These are phyloP conservation scores for Aspergillus nomiae DNA, from an alignment of 2,329 filamentous ascomycete genomes.

Conservation along the genomic window DNA sequence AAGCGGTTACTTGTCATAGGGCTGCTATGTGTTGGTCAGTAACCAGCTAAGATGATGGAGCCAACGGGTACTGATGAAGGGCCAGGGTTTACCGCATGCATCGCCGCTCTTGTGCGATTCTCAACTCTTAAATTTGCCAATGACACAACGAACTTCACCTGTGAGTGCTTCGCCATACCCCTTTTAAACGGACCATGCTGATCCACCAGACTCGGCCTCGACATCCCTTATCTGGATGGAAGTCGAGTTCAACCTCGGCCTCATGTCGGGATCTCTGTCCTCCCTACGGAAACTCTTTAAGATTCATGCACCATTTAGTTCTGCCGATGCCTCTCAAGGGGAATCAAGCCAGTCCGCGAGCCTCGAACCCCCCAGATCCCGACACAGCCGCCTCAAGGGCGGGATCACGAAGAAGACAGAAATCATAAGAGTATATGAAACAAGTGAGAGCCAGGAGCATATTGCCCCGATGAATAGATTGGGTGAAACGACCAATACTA, in stretches of 20 bases:
- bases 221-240: slow-evolving; percentile 24
- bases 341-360: background rate
- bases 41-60: background rate
- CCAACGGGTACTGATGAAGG: background rate
- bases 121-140: slow-evolving; percentile 17
- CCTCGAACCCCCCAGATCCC: background rate
- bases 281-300: slow-evolving; percentile 3
- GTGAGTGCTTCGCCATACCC: slow-evolving; percentile 8
- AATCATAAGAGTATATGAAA: slow-evolving; percentile 4
- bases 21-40: slow-evolving; percentile 10
- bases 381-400: background rate
- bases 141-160: slow-evolving; percentile 20
- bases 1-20: slow-evolving; percentile 8
- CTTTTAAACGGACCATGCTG: background rate
- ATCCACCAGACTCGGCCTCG: slow-evolving; percentile 15
- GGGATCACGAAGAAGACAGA: slow-evolving; percentile 8
- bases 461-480: background rate
- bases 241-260: slow-evolving; percentile 24
- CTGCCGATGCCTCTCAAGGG: background rate
- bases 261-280: slow-evolving; percentile 21
- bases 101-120: slow-evolving; percentile 22
- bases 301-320: background rate
- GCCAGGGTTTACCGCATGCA: slow-evolving; percentile 16
- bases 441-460: slow-evolving; percentile 4
- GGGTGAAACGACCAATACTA: background rate